Base-by-base conservation (phyloP, 306 rosid genomes). In the Carpinus viminea region DNA sequence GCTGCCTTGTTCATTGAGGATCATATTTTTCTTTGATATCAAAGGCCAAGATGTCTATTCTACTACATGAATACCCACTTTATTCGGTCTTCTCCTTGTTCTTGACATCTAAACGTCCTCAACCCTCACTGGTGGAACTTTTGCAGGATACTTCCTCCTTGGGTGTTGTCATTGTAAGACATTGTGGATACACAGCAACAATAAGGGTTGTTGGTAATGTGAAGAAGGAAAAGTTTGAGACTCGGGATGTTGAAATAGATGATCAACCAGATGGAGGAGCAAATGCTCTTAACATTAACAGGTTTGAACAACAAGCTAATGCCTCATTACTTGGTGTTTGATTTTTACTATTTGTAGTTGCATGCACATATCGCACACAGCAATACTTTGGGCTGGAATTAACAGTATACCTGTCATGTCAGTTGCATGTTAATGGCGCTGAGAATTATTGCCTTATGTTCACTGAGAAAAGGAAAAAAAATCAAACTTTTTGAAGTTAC, bases 241-340 rank as follows among this genome's bases (percentile, higher is more conserved):
- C 74, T 70, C 89, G 82, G 69, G 91, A 91, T 72, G 83, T 91
- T 57, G 82, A 90, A 68, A 85, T 92, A 71, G 97, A 90, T 21
- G 98, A 92, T 83, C 98, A 86, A 75, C 93, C 86, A 68, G 91
- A 91, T 53, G 98, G 98, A 84, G 98, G 98, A 8, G 98, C 94
- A 20, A 95, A 95, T 85, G 86, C 97, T 83, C 97, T 95, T 65
- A 95, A 91, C 77, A 62, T 89, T 66, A 95, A 95, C 84, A 95
- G 98, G 98, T 94, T 79, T 78, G 86, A 77, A 88, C 71, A 18
- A 70, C 77, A 15, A 79, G 21, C 78, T 59, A 15, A 43, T 73
- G 47, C 8, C 36, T 10, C 24, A 28, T 74, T 70, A 31, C 50
- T 53, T 3, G n/a, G 41, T 3, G 26, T 64, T 38, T 34, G 47